Conservation (phyloP, 768 basidiomycete species). For the Serendipita sp. region DNA sequence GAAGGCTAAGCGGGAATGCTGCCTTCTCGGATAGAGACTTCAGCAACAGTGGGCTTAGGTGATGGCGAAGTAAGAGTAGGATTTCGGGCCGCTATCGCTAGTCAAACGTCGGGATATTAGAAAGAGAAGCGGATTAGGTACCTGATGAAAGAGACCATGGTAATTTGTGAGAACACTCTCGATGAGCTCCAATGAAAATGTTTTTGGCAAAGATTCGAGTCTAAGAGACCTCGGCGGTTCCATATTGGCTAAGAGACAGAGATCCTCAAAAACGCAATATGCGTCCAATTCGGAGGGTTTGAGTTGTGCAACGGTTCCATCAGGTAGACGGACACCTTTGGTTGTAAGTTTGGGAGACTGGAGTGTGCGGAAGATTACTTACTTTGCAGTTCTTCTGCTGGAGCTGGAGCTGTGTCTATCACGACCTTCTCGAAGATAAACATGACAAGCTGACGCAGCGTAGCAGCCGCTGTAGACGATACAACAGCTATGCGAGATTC, state of each 20-base stretch:
- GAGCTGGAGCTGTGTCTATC: constrained; percentile 44
- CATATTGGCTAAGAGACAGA: constrained; percentile 74
- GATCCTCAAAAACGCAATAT: constrained; percentile 78
- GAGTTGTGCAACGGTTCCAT: constrained; percentile 46
- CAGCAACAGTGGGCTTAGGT: constrained; percentile 79
- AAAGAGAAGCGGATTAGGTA: constrained; percentile 18
- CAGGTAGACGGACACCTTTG: constrained; percentile 41
- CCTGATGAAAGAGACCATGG: constrained; percentile 69
- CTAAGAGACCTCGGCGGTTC: constrained; percentile 70
- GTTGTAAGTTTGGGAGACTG: constrained; percentile 12
- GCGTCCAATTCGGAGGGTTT: constrained; percentile 70
- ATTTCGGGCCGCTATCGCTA: constrained; percentile 55
- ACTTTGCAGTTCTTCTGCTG: constrained; percentile 15
- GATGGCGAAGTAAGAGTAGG: constrained; percentile 70
- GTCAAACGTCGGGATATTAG: not conserved
- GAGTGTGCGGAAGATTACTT: constrained; percentile 1
- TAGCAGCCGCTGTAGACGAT: constrained; percentile 92
- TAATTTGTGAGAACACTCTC: constrained; percentile 94
- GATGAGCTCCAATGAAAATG: constrained; percentile 91
- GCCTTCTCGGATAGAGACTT: constrained; percentile 71
- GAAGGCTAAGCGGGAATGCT: constrained; percentile 69
- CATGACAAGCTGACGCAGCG: constrained; percentile 91
- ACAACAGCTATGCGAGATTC: constrained; percentile 93
- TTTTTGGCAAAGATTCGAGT: constrained; percentile 70
- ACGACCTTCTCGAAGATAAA: constrained; percentile 92